Conservation (phyloP, 2,329 filamentous ascomycete species). For the Diaporthe nobilis region DNA sequence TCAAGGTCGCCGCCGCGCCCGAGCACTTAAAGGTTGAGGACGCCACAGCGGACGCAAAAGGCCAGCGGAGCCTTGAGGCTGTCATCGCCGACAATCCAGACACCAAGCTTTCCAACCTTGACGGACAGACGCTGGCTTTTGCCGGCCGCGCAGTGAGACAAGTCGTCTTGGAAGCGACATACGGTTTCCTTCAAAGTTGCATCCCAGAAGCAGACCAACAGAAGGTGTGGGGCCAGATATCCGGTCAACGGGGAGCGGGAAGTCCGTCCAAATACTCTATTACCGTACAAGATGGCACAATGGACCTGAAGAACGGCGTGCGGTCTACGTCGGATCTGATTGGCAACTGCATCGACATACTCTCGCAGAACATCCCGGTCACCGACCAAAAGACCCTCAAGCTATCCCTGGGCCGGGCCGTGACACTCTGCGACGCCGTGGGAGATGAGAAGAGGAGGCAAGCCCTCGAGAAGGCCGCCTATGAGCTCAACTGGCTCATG, state of each 20-base stretch:
- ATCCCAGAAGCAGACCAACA: conserved; percentile 9
- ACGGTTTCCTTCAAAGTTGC: conserved; percentile 27
- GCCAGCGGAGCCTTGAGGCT: conserved; percentile 4
- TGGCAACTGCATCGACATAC: conserved; percentile 28
- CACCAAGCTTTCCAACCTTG: conserved; percentile 18
- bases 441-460: conserved; percentile 8
- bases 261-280: not conserved
- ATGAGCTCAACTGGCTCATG: conserved; percentile 32
- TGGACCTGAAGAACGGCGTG: conserved; percentile 24
- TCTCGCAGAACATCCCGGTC: conserved; percentile 7
- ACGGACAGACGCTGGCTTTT: conserved; percentile 18
- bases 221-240: not conserved
- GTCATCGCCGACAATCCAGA: conserved; percentile 27
- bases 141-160: conserved; percentile 35
- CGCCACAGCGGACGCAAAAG: not conserved
- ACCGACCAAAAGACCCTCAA: conserved; percentile 16
- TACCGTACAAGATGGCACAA: not conserved
- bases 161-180: conserved; percentile 32
- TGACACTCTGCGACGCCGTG: conserved; percentile 38
- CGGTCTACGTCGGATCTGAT: conserved; percentile 26
- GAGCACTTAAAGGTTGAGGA: not conserved
- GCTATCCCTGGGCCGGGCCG: conserved; percentile 2
- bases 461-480: conserved; percentile 10
- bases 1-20: not conserved
- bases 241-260: not conserved